Conservation (phyloP, 2,329 filamentous ascomycete genomes). For the Zymoseptoria passerinii region DNA sequence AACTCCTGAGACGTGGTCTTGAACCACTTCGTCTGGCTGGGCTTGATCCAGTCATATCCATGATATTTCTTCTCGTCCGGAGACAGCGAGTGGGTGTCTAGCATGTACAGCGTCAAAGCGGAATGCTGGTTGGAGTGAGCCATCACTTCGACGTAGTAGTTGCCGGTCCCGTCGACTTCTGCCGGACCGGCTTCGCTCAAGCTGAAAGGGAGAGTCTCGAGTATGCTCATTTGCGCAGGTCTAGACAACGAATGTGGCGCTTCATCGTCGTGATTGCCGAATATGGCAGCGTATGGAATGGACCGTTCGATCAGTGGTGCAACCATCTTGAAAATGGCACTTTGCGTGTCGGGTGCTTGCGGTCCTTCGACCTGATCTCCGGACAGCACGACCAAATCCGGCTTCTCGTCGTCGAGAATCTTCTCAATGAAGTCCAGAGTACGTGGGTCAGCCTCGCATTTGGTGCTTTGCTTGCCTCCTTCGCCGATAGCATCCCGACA, state of each 20-base stretch:
- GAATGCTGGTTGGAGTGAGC: conserved; percentile 78
- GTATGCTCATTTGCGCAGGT: conserved; percentile 70
- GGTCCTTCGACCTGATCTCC: conserved; percentile 96
- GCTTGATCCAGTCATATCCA: conserved; percentile 98
- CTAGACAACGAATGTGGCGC: conserved; percentile 55
- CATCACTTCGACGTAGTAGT: conserved; percentile 87
- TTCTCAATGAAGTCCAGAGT: conserved; percentile 82
- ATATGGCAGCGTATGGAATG: conserved; percentile 88
- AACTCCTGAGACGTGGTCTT: conserved; percentile 64
- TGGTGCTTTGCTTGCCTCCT: conserved; percentile 24
- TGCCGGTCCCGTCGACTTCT: conserved; percentile 81
- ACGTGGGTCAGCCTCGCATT: conserved; percentile 83
- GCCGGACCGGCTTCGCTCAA: conserved; percentile 76
- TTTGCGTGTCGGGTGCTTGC: conserved; percentile 82
- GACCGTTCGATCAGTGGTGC: conserved; percentile 75
- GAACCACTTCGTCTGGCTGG: conserved; percentile 93
- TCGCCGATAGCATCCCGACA: conserved; percentile 75
- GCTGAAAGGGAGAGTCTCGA: conserved; percentile 81
- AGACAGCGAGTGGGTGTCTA: conserved; percentile 88
- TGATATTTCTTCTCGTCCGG: conserved; percentile 78
- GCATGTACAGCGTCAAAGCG: conserved; percentile 85
- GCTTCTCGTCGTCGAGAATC: conserved; percentile 85
- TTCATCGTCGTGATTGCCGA: conserved; percentile 97
- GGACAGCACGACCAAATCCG: conserved; percentile 82
- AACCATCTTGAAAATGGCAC: conserved; percentile 87